These are phyloP conservation scores for Trichoderma virens DNA, from an alignment of 495 filamentous ascomycete species.

Conservation along the genomic window DNA sequence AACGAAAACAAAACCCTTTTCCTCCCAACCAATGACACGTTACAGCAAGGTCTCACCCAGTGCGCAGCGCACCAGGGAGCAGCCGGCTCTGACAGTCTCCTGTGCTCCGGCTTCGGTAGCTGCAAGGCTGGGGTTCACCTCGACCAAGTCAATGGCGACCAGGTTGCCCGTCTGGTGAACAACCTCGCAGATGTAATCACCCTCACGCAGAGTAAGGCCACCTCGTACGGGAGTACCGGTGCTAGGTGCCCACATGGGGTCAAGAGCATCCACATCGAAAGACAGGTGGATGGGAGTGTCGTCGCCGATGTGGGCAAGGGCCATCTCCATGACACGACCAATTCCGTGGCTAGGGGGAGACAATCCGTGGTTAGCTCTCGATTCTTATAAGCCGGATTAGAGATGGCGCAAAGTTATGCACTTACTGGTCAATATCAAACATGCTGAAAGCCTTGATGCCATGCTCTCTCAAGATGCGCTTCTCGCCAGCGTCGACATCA, in stretches of 20 bases:
- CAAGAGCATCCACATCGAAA: slow-evolving; percentile 94
- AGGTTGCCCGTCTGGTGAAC: slow-evolving; percentile 90
- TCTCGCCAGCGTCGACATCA: slow-evolving; percentile 89
- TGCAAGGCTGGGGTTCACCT: slow-evolving; percentile 89
- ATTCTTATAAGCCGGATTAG: neutral
- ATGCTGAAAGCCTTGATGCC: slow-evolving; percentile 95
- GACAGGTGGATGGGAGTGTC: slow-evolving; percentile 95
- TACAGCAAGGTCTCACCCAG: slow-evolving; percentile 83
- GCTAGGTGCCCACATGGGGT: slow-evolving; percentile 92
- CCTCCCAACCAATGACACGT: neutral
- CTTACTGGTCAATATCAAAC: slow-evolving; percentile 89
- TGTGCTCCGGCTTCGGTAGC: slow-evolving; percentile 55
- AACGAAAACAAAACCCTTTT: neutral
- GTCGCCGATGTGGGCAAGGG: slow-evolving; percentile 81
- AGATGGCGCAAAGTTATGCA: neutral
- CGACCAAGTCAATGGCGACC: slow-evolving; percentile 87
- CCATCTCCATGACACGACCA: slow-evolving; percentile 95
- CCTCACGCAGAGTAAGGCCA: slow-evolving; percentile 91
- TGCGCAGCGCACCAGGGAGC: slow-evolving; percentile 83
- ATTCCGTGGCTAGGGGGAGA: slow-evolving; percentile 63
- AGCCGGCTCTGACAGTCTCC: slow-evolving; percentile 86
- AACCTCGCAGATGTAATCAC: slow-evolving; percentile 95
- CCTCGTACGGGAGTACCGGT: slow-evolving; percentile 94
- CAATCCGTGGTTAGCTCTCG: slow-evolving; percentile 13
- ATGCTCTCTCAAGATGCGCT: slow-evolving; percentile 77